Evolutionary conservation across 2,329 filamentous ascomycete genomes (phyloP).

Genomic region (Torrubiella hemipterigena): DNA sequence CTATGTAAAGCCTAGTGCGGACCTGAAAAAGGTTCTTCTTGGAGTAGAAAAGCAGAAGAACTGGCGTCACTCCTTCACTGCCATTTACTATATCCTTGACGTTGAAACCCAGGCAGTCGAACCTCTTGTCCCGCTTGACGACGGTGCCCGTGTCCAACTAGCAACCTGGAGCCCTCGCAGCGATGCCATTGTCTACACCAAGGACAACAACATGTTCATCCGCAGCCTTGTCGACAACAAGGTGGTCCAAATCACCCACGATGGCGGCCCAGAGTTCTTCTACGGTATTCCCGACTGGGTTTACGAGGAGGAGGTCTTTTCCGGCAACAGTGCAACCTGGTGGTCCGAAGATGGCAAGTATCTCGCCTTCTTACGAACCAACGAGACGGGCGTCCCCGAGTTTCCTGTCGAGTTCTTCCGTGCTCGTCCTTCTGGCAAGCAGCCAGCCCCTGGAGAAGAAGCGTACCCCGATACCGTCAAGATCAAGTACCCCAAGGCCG

Average conservation of each 20-base stretch:
- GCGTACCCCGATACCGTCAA: slow-evolving; percentile 80
- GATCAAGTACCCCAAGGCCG: slow-evolving; percentile 97
- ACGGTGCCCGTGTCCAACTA: slow-evolving; percentile 60
- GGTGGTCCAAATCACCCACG: slow-evolving; percentile 65
- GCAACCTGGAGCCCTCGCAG: slow-evolving; percentile 84
- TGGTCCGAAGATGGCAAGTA: slow-evolving; percentile 87
- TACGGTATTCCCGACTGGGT: slow-evolving; percentile 98
- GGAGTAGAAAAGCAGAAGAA: slow-evolving; percentile 60
- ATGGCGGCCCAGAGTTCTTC: slow-evolving; percentile 81
- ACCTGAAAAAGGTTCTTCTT: slow-evolving; percentile 80
- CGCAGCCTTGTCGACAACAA: slow-evolving; percentile 40
- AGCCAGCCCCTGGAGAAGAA: slow-evolving; percentile 58
- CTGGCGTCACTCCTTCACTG: slow-evolving; percentile 84
- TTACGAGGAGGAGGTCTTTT: slow-evolving; percentile 60
- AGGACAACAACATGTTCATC: slow-evolving; percentile 81
- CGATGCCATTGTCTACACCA: slow-evolving; percentile 78
- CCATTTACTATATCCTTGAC: slow-evolving; percentile 83
- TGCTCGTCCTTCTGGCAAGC: slow-evolving; percentile 66
- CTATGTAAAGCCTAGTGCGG: slow-evolving; percentile 62
- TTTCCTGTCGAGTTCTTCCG: slow-evolving; percentile 92
- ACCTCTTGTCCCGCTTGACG: slow-evolving; percentile 60
- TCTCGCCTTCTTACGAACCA: slow-evolving; percentile 83
- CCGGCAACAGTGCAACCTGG: slow-evolving; percentile 76
- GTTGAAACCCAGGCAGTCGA: slow-evolving; percentile 68
- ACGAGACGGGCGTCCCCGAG: slow-evolving; percentile 83